Evolutionary conservation across 179 eudicot species (phyloP), one percentile per base, ranked within the genome.

Genomic region (Spergularia azorica): DNA sequence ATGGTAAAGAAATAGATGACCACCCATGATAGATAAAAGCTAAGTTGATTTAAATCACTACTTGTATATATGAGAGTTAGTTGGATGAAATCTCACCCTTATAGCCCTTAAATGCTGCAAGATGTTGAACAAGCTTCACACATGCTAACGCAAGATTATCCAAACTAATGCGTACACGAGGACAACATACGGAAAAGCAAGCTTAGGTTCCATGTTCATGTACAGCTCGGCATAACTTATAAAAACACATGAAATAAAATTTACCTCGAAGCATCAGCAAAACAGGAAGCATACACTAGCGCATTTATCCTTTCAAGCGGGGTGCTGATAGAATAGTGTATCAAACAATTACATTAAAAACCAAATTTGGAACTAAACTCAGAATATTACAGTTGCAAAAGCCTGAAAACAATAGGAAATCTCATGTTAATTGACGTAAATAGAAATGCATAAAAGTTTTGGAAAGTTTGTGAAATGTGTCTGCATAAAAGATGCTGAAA

Each of bases 81-180:
- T n/a, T n/a, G n/a, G n/a, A n/a, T n/a, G n/a, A n/a, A n/a, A n/a
- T n/a, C n/a, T n/a, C n/a, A n/a, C 99, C 99, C 87, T 79, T 85
- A 79, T 95, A 94, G 73, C 99, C 99, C 86, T 91, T 95, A 81
- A 81, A 90, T 11, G 91, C 81, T 52, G 94, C 96, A 73, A 94
- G 80, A 85, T 91, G 92, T 79, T 95, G 99, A 85, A 95, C 88
- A 83, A 95, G 98, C 87, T 95, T 95, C 80, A 87, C 88, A 79
- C 93, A 91, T 55, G 98, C 92, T 75, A 94, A 83, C 71, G 98
- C 92, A 74, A 86, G 81, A 88, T 94, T 91, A 65, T 89, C 93
- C 74, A 81, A 83, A 79, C 98, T 95, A 87, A 75, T 36, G 65
- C n/a, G 71, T 63, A 67, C 73, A 50, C 51, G 2, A 68, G 17